These are phyloP conservation scores for Stropharia rugosoannulata DNA, from an alignment of 768 basidiomycete genomes.

Conservation along the genomic window DNA sequence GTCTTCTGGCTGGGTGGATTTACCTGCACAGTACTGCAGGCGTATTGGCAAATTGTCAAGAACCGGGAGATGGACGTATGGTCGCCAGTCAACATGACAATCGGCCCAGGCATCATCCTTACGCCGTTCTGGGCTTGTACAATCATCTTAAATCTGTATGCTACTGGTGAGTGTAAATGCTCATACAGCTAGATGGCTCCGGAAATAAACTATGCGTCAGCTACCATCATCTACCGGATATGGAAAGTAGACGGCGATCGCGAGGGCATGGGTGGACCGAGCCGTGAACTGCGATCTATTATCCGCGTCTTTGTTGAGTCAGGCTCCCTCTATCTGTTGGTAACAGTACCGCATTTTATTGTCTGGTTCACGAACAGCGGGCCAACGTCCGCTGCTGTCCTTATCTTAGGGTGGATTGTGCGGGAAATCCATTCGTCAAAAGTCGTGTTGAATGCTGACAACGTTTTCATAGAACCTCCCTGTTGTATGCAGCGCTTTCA, in stretches of 20 bases:
- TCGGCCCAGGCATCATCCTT: conserved; percentile 14
- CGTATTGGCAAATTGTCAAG: conserved; percentile 2
- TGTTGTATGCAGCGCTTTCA: conserved; percentile 15
- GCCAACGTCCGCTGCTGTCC: conserved; percentile 1
- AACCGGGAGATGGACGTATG: not conserved
- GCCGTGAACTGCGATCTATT: conserved; percentile 5
- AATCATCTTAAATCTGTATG: conserved; percentile 13
- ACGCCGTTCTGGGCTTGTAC: conserved; percentile 17
- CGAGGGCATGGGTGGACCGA: not conserved
- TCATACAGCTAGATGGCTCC: not conserved
- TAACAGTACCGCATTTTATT: conserved; percentile 12
- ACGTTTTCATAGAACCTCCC: conserved; percentile 8
- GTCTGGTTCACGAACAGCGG: conserved; percentile 12
- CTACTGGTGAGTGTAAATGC: conserved; percentile 8
- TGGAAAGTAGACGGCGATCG: conserved; percentile 2
- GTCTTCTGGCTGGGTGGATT: not conserved
- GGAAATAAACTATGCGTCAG: not conserved
- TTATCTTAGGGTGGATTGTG: conserved; percentile 10
- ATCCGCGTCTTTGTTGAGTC: conserved; percentile 12
- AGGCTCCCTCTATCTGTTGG: conserved; percentile 8
- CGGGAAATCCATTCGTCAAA: not conserved
- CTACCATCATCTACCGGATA: conserved; percentile 9
- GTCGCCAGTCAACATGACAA: conserved; percentile 13
- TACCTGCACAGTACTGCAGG: not conserved
- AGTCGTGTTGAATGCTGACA: not conserved